These are phyloP conservation scores for Moesziomyces aphidis DNA, from an alignment of 1,284 basidiomycete genomes.

Conservation along the genomic window DNA sequence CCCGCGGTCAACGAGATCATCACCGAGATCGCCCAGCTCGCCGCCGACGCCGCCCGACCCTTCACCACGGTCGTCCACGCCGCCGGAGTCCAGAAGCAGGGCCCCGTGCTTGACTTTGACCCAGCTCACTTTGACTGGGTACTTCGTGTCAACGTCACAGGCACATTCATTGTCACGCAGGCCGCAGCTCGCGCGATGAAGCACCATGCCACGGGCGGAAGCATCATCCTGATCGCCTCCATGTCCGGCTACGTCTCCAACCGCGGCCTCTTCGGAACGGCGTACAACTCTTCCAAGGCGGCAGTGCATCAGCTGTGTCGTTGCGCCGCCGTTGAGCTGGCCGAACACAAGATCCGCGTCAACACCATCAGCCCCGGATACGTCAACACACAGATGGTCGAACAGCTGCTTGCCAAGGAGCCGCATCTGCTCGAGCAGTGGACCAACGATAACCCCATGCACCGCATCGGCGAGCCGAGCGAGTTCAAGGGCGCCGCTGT, in stretches of 20 bases:
- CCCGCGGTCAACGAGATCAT: slow-evolving; percentile 62
- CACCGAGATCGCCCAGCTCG: slow-evolving; percentile 49
- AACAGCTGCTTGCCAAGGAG: slow-evolving; percentile 77
- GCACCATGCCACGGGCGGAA: slow-evolving; percentile 77
- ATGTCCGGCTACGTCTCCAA: slow-evolving; percentile 88
- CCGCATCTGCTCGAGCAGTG: slow-evolving; percentile 77
- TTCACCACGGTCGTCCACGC: slow-evolving; percentile 80
- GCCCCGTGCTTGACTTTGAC: slow-evolving; percentile 77
- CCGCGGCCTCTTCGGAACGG: slow-evolving; percentile 75
- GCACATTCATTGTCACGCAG: slow-evolving; percentile 81
- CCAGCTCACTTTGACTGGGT: slow-evolving; percentile 78
- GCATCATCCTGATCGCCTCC: slow-evolving; percentile 83
- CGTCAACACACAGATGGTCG: slow-evolving; percentile 76
- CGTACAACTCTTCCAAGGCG: slow-evolving; percentile 84
- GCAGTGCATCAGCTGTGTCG: slow-evolving; percentile 83
- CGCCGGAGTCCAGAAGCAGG: slow-evolving; percentile 77
- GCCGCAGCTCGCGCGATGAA: slow-evolving; percentile 80
- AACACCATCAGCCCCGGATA: slow-evolving; percentile 57
- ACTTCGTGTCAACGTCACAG: slow-evolving; percentile 76
- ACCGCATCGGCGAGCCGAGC: slow-evolving; percentile 78
- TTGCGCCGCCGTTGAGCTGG: slow-evolving; percentile 84
- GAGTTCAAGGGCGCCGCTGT: slow-evolving; percentile 79
- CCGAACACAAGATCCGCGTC: slow-evolving; percentile 73
- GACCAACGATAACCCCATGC: slow-evolving; percentile 79
- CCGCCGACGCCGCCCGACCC: slow-evolving; percentile 67